phyloP scores from a whole-genome alignment of 192 early-diverging fungal genomes.

The Phycomyces blakesleeanus region DNA sequence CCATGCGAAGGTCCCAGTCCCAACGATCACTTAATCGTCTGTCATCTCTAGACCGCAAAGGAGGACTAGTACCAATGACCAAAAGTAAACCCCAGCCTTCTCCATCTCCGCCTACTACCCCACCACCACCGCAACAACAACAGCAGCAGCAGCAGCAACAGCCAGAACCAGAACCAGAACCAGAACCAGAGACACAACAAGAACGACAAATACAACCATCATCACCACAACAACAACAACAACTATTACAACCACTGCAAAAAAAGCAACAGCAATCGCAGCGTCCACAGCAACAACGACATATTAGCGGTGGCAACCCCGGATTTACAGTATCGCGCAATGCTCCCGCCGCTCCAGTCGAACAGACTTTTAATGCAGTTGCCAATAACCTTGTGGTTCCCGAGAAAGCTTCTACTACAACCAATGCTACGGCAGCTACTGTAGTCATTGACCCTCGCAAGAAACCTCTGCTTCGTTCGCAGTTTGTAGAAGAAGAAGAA shows the following conservation, averaged over 20 bases:
- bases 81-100: constrained; percentile 4
- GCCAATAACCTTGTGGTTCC: constrained; percentile 13
- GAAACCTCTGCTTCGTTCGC: constrained; percentile 5
- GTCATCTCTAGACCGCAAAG: constrained; percentile 15
- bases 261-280: background rate
- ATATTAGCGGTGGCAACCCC: background rate
- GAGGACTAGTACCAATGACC: constrained; percentile 3
- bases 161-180: no score
- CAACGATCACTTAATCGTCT: constrained; percentile 8
- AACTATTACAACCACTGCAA: background rate
- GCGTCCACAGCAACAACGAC: background rate
- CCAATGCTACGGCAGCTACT: background rate
- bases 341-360: background rate
- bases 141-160: background rate
- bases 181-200: no score
- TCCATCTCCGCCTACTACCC: background rate
- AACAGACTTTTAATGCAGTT: constrained; percentile 11
- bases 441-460: background rate
- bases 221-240: background rate
- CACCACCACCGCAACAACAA: background rate
- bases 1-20: constrained; percentile 12
- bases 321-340: background rate
- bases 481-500: constrained; percentile 6
- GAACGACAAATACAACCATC: no score
- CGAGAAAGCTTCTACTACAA: background rate